A percentile compares a stretch with the other conserved stretches of the same genome.
Evolutionary conservation across 129 eudicot species (phyloP).

Genomic region (Lactuca saligna): DNA sequence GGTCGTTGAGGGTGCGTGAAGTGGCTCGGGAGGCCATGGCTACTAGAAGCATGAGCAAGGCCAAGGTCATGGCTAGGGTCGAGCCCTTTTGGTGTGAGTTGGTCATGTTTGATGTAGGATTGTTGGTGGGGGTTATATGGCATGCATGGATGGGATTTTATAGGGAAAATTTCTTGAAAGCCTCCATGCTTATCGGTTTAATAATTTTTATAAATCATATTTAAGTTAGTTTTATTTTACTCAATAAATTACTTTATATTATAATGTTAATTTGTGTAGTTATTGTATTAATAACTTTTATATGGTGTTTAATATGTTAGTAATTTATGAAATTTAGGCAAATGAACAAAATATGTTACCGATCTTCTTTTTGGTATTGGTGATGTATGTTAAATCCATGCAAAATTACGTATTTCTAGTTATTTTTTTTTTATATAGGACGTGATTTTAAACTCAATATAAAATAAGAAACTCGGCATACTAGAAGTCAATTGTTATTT

Average conservation of each 20-base stretch:
- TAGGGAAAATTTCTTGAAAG: constrained; percentile 28
- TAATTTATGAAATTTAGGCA: background rate
- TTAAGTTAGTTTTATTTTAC: background rate
- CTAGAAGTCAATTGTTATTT: too few relatives aligned
- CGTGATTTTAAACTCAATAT: too few relatives aligned
- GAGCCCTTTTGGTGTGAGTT: constrained; percentile 1
- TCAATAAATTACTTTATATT: too few relatives aligned
- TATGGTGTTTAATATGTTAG: background rate
- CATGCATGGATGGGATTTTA: constrained; percentile 33
- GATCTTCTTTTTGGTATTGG: too few relatives aligned
- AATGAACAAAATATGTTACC: background rate
- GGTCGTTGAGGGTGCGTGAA: constrained; percentile 35
- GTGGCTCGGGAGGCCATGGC: constrained; percentile 28
- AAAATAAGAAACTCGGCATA: too few relatives aligned
- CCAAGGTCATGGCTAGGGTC: constrained; percentile 12
- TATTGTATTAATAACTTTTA: too few relatives aligned
- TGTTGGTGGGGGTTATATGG: background rate
- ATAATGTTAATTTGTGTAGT: background rate
- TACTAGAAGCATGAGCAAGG: constrained; percentile 11
- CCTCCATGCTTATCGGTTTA: background rate
- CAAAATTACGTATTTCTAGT: too few relatives aligned
- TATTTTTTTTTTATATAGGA: too few relatives aligned
- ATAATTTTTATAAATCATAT: too few relatives aligned
- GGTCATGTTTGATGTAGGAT: constrained; percentile 29
- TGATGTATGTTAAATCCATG: too few relatives aligned